A percentile compares a stretch with the other conserved stretches of the same genome.
These are phyloP conservation scores for Colletotrichum salicis DNA, from an alignment of 2,329 filamentous ascomycete species.

Conservation along the genomic window DNA sequence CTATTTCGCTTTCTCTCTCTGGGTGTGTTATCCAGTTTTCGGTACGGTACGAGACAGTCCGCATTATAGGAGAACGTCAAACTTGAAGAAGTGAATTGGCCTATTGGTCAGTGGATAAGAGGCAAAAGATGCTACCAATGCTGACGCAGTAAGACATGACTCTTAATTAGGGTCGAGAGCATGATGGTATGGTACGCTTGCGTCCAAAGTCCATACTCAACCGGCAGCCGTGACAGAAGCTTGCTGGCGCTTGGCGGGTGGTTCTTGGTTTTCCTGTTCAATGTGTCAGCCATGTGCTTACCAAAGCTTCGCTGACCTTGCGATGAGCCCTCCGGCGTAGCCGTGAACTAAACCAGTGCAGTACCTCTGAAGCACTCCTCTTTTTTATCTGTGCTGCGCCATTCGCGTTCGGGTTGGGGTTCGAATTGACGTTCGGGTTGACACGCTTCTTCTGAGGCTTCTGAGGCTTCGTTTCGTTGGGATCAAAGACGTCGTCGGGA, in stretches of 20 bases:
- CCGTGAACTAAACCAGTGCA: conserved; percentile 10
- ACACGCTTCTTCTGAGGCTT: conserved; percentile 51
- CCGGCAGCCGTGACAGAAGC: conserved; percentile 54
- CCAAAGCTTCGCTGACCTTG: conserved; percentile 50
- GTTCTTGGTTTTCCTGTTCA: conserved; percentile 49
- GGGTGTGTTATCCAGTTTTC: neutral
- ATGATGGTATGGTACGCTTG: neutral
- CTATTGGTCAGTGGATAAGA: conserved; percentile 20
- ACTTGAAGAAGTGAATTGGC: neutral
- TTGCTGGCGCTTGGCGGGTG: conserved; percentile 53
- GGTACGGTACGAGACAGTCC: neutral
- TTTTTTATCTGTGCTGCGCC: conserved; percentile 56
- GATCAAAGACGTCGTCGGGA: conserved; percentile 87
- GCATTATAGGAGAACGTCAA: conserved; percentile 1
- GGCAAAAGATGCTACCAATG: conserved; percentile 3
- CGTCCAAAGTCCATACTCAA: conserved; percentile 36
- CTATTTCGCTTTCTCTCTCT: too few species aligned
- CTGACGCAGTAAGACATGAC: neutral
- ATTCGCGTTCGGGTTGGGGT: conserved; percentile 44
- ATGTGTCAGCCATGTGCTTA: conserved; percentile 44
- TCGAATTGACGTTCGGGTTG: conserved; percentile 30
- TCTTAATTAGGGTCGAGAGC: neutral
- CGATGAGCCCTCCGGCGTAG: conserved; percentile 5
- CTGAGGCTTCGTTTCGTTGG: conserved; percentile 79
- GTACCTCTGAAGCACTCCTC: conserved; percentile 60